A percentile compares a stretch with the other conserved stretches of the same genome.
These are phyloP conservation scores for Colletotrichum sp. DNA, from an alignment of 2,329 filamentous ascomycete genomes.

Conservation along the genomic window DNA sequence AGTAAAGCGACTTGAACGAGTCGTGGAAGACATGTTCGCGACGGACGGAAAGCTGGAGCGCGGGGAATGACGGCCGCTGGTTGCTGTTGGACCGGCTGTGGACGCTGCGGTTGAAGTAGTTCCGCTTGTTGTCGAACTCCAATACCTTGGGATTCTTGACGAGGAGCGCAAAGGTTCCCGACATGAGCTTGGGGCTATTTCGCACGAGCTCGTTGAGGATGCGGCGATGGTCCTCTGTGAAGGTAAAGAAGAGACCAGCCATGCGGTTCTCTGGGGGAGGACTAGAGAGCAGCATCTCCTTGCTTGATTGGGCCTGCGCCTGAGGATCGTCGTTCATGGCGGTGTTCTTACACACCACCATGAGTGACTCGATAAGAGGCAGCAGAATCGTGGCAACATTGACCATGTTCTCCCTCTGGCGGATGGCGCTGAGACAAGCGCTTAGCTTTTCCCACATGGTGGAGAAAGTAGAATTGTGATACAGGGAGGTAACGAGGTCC, in stretches of 20 bases:
- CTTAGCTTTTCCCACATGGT: slow-evolving; percentile 93
- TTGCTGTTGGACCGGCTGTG: slow-evolving; percentile 72
- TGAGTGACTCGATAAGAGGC: slow-evolving; percentile 92
- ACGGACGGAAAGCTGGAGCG: slow-evolving; percentile 85
- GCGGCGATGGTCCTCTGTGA: slow-evolving; percentile 96
- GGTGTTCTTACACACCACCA: slow-evolving; percentile 99
- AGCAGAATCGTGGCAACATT: slow-evolving; percentile 96
- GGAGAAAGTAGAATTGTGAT: slow-evolving; percentile 89
- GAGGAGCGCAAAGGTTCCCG: slow-evolving; percentile 91
- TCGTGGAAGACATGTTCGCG: slow-evolving; percentile 97
- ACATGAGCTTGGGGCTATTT: slow-evolving; percentile 98
- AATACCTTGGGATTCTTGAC: slow-evolving; percentile 99
- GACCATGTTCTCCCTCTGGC: slow-evolving; percentile 91
- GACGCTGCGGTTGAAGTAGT: slow-evolving; percentile 95
- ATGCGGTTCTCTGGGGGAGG: slow-evolving; percentile 81
- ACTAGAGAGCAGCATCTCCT: slow-evolving; percentile 73
- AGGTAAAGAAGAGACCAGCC: slow-evolving; percentile 92
- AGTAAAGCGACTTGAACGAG: slow-evolving; percentile 97
- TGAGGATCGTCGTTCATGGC: slow-evolving; percentile 71
- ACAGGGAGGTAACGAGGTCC: slow-evolving; percentile 84
- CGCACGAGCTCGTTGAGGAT: slow-evolving; percentile 98
- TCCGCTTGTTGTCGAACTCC: slow-evolving; percentile 99
- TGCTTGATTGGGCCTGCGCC: slow-evolving; percentile 48
- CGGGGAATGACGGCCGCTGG: slow-evolving; percentile 73
- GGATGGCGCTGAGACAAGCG: slow-evolving; percentile 85